Evolutionary conservation across 305 asterid genomes (phyloP), one percentile per base, ranked within the genome.

Genomic region (Rubia tinctorum): DNA sequence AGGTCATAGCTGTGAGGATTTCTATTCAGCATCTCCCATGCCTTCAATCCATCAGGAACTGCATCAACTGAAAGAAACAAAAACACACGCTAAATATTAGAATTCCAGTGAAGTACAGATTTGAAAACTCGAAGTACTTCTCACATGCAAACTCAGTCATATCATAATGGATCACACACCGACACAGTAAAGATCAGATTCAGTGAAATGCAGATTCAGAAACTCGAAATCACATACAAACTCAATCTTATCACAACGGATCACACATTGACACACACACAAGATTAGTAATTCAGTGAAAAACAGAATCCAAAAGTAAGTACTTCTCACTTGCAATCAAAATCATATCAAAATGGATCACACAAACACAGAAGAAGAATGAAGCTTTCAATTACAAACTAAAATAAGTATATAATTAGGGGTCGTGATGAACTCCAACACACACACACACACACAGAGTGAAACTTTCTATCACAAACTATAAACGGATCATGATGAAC

Each of bases 31-130:
- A 90, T 70, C 78, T 94, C 97, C 99, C 99, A 94, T 56, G 99
- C 99, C 84, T 92, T 90, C 59, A 94, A 80, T 68, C 99, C 99
- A 78, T 94, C 97, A 20, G 92, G 11, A 82, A 90, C 96, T 80
- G 94, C 97, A 80, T 92, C 87, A 82, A 94, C 99, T 94, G 22
- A 18, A 97, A 80, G 45, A 75, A 74, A 67, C 37, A 42, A 12
- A 66, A 30, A 64, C 55, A 65, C 70, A n/a, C n/a, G 34, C 69
- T 74, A 69, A 68, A 60, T 39, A 40, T 13, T 34, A 47, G 65
- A n/a, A 60, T n/a, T 17, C 60, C 71, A 22, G 22, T 8, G n/a
- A 42, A 71, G 37, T 3, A 18, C 13, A 7, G 14, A 30, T 7
- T 25, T 2, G 44, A 51, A 69, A 37, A n/a, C 0, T 15, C 51